Conservation (phyloP, 2,329 filamentous ascomycete genomes). For the Aspergillus aculeatus region DNA sequence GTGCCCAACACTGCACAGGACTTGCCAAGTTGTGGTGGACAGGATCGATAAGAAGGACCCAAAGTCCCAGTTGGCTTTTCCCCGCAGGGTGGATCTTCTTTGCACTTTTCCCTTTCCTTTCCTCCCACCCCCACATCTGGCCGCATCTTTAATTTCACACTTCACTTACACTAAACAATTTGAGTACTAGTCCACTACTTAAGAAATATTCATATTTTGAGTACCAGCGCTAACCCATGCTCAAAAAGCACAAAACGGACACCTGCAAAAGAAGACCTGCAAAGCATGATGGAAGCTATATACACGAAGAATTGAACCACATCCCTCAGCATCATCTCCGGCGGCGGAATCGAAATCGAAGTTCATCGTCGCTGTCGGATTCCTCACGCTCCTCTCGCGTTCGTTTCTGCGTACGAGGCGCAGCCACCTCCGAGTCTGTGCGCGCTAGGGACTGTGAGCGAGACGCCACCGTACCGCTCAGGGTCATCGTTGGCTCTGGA, state of each 20-base stretch:
- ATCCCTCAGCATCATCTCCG: slow-evolving; percentile 29
- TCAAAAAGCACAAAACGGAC: no score
- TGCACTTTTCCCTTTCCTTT: neutral
- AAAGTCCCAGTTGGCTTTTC: neutral
- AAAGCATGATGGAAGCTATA: no score
- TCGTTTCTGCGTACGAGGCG: slow-evolving; percentile 29
- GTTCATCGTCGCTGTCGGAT: slow-evolving; percentile 58
- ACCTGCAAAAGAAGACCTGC: no score
- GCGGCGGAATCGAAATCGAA: slow-evolving; percentile 56
- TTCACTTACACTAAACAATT: neutral
- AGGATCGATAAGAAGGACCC: neutral
- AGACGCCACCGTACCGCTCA: slow-evolving; percentile 9
- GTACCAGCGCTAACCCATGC: neutral
- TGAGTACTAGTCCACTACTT: neutral
- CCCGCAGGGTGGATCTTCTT: neutral
- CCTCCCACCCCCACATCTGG: neutral
- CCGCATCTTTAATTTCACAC: neutral
- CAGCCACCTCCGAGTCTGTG: slow-evolving; percentile 21
- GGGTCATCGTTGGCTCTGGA: slow-evolving; percentile 11
- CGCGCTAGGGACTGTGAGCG: slow-evolving; percentile 17
- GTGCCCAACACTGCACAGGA: neutral
- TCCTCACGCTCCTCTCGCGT: slow-evolving; percentile 39
- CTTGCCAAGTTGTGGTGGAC: neutral
- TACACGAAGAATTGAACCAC: neutral
- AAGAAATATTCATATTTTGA: neutral